phyloP scores from a whole-genome alignment of 108 stramenopile genomes.

The Nitzschia putrida region DNA sequence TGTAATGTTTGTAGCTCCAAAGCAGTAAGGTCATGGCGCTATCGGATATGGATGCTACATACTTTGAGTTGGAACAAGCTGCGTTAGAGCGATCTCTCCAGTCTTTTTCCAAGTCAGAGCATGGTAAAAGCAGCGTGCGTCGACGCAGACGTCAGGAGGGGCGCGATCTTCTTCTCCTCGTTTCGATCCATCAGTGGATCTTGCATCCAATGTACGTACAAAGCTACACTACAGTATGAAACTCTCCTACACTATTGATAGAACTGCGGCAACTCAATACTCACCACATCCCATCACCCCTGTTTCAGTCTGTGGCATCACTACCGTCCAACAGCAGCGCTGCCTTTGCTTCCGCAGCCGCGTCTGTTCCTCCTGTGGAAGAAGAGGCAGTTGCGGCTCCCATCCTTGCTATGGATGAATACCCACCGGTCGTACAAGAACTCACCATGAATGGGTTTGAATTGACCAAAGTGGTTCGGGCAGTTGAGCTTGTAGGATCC shows the following conservation, averaged over 20 bases:
- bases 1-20: slow-evolving; percentile 35
- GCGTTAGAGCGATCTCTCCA: slow-evolving; percentile 67
- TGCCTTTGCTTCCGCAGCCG: slow-evolving; percentile 20
- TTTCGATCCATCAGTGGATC: no score
- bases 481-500: slow-evolving; percentile 80
- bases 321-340: slow-evolving; percentile 16
- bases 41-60: slow-evolving; percentile 75
- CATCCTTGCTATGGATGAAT: slow-evolving; percentile 53
- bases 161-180: no score
- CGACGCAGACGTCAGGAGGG: slow-evolving; percentile 10
- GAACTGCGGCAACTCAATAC: no score
- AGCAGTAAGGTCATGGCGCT: slow-evolving; percentile 66
- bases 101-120: slow-evolving; percentile 53
- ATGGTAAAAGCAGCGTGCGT: slow-evolving; percentile 60
- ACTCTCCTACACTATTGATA: no score
- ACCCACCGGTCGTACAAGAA: slow-evolving; percentile 78
- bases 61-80: slow-evolving; percentile 84
- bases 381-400: slow-evolving; percentile 26
- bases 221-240: no score
- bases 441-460: slow-evolving; percentile 87
- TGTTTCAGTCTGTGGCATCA: slow-evolving; percentile 17
- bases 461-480: slow-evolving; percentile 62
- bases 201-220: no score
- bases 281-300: background rate
- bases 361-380: slow-evolving; percentile 30